Evolutionary conservation across 306 rosid species (phyloP).

Genomic region (Crataegus laevigata): DNA sequence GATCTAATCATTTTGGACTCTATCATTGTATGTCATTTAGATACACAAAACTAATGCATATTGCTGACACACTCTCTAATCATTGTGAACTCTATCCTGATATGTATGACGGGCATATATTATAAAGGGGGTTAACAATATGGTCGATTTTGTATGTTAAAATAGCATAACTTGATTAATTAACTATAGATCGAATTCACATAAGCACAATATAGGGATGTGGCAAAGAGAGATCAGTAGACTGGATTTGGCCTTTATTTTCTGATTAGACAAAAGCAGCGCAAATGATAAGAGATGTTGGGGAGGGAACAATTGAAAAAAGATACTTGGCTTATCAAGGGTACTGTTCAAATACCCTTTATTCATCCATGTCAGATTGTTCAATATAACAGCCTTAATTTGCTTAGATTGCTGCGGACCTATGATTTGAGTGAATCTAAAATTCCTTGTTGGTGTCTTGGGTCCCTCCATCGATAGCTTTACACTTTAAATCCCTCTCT

Average conservation of each 20-base stretch:
- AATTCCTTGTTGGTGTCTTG: slow-evolving; percentile 35
- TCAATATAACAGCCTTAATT: slow-evolving; percentile 69
- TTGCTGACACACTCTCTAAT: background rate
- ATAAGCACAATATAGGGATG: slow-evolving; percentile 22
- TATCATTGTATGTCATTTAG: too few relatives aligned
- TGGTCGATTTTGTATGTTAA: too few relatives aligned
- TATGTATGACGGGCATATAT: too few relatives aligned
- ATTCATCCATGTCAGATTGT: slow-evolving; percentile 76
- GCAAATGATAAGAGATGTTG: slow-evolving; percentile 44
- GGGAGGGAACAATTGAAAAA: slow-evolving; percentile 31
- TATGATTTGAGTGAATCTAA: slow-evolving; percentile 75
- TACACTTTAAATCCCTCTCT: slow-evolving; percentile 52
- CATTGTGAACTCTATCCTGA: background rate
- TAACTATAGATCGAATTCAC: background rate
- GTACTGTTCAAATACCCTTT: slow-evolving; percentile 61
- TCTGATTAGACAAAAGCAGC: slow-evolving; percentile 37
- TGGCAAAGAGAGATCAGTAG: slow-evolving; percentile 37
- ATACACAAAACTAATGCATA: too few relatives aligned
- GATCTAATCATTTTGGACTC: background rate
- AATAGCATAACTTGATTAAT: background rate
- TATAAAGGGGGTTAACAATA: too few relatives aligned
- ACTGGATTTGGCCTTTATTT: slow-evolving; percentile 31
- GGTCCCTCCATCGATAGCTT: slow-evolving; percentile 41
- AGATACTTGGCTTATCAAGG: slow-evolving; percentile 84
- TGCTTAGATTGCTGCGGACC: slow-evolving; percentile 50